phyloP scores from a whole-genome alignment of 345 rosid species.

The Syzygium jambos region DNA sequence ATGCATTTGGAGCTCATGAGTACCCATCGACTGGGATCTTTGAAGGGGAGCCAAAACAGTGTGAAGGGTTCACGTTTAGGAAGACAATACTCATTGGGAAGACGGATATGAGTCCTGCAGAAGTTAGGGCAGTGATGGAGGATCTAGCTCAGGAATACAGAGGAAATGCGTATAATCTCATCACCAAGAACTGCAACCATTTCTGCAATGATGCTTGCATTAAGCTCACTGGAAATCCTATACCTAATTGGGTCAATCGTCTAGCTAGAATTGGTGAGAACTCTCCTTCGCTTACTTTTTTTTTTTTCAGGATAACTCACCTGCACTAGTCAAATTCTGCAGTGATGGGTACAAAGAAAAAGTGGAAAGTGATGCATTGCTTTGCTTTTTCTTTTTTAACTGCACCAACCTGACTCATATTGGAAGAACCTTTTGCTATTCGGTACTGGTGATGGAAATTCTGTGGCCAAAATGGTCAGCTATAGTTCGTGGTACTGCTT shows the following conservation, averaged over 20 bases:
- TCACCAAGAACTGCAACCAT: conserved; percentile 95
- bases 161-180: conserved; percentile 87
- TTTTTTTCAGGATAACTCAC: too few species aligned
- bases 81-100: conserved; percentile 81
- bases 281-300: neutral
- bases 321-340: neutral
- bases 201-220: conserved; percentile 88
- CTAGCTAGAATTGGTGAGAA: conserved; percentile 86
- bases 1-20: conserved; percentile 97
- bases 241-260: conserved; percentile 95
- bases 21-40: conserved; percentile 88
- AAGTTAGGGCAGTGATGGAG: conserved; percentile 76
- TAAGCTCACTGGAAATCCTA: conserved; percentile 67
- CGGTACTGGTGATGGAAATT: neutral
- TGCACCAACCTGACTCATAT: neutral
- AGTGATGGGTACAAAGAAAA: neutral
- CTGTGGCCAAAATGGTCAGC: neutral
- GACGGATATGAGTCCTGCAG: conserved; percentile 55
- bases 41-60: conserved; percentile 85
- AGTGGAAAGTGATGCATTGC: neutral
- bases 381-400: neutral
- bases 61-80: conserved; percentile 85
- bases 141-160: conserved; percentile 57
- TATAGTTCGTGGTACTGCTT: neutral
- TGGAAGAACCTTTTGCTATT: neutral